Conservation (phyloP, 164 flowering plant species). For the Piper betle region DNA sequence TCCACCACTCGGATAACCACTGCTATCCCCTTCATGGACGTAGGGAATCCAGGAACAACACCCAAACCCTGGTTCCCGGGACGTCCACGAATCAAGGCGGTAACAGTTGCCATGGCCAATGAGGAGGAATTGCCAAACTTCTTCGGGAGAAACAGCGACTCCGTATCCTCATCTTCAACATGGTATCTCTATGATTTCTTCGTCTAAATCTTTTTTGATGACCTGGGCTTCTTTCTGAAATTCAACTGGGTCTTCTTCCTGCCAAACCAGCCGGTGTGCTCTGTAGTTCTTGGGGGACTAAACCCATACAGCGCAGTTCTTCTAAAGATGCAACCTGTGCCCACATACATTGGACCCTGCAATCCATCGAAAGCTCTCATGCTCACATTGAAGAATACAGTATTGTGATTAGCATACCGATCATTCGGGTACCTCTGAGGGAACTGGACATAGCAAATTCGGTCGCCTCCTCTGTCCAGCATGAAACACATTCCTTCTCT, state of each 20-base stretch:
- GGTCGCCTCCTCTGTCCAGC: conserved; percentile 89
- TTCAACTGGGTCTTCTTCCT: conserved; percentile 33
- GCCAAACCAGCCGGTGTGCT: conserved; percentile 76
- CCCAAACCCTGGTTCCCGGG: no score
- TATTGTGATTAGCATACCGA: conserved; percentile 87
- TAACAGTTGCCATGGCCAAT: conserved; percentile 62
- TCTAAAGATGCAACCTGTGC: conserved; percentile 89
- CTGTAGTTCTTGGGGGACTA: conserved; percentile 83
- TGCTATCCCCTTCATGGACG: no score
- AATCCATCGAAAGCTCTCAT: conserved; percentile 89
- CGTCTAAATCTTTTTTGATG: conserved; percentile 29
- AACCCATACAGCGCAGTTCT: conserved; percentile 82
- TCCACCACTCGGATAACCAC: no score
- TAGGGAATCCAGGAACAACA: no score
- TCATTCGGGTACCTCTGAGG: conserved; percentile 91
- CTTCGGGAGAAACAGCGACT: conserved; percentile 48
- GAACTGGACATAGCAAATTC: conserved; percentile 84
- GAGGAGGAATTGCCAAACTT: conserved; percentile 70
- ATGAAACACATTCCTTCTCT: conserved; percentile 97
- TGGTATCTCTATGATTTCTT: conserved; percentile 24
- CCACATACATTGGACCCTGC: conserved; percentile 96
- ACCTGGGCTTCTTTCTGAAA: conserved; percentile 26
- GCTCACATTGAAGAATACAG: conserved; percentile 80
- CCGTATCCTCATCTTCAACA: conserved; percentile 35
- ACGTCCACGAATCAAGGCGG: no score